phyloP scores from a whole-genome alignment of 2,329 filamentous ascomycete genomes.

The Thielaviopsis euricoi region DNA sequence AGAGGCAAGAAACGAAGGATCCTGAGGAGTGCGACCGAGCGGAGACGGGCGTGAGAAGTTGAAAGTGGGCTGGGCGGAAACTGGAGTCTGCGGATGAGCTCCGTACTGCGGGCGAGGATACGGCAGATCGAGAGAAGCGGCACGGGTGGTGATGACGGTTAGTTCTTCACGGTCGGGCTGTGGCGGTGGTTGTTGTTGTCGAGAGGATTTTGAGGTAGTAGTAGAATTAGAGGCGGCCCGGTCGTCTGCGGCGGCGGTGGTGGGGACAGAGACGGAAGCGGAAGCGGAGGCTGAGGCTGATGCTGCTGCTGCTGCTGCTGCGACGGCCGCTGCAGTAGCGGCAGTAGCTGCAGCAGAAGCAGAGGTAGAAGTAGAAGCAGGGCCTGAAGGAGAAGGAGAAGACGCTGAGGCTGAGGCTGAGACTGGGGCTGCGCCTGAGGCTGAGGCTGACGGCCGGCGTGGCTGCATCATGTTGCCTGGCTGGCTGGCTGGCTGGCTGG shows the following conservation, averaged over 20 bases:
- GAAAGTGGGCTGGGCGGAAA: conserved; percentile 8
- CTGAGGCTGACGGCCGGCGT: conserved; percentile 25
- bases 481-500: too few relatives aligned
- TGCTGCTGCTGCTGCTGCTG: too few relatives aligned
- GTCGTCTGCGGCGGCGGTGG: conserved; percentile 11
- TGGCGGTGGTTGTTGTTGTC: conserved; percentile 17
- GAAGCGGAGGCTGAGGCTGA: conserved; percentile 13
- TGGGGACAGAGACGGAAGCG: background rate
- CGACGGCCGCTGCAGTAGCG: too few relatives aligned
- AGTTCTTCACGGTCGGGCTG: conserved; percentile 59
- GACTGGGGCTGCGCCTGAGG: conserved; percentile 11
- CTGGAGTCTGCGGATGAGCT: background rate
- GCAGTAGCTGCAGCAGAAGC: conserved; percentile 16
- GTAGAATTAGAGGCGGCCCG: conserved; percentile 19
- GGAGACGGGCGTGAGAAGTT: conserved; percentile 11
- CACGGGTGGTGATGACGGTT: conserved; percentile 42
- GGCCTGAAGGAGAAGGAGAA: conserved; percentile 23
- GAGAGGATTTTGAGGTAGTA: conserved; percentile 18
- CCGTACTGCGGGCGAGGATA: conserved; percentile 5
- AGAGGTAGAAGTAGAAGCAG: background rate
- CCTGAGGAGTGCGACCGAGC: conserved; percentile 9
- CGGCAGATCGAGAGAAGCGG: conserved; percentile 10
- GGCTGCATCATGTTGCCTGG: conserved; percentile 17
- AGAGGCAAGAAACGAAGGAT: conserved; percentile 3
- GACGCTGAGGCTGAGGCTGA: conserved; percentile 32